A percentile compares a stretch with the other conserved stretches of the same genome.
Conservation (phyloP, 2,329 filamentous ascomycete genomes). For the Monilinia fructicola region DNA sequence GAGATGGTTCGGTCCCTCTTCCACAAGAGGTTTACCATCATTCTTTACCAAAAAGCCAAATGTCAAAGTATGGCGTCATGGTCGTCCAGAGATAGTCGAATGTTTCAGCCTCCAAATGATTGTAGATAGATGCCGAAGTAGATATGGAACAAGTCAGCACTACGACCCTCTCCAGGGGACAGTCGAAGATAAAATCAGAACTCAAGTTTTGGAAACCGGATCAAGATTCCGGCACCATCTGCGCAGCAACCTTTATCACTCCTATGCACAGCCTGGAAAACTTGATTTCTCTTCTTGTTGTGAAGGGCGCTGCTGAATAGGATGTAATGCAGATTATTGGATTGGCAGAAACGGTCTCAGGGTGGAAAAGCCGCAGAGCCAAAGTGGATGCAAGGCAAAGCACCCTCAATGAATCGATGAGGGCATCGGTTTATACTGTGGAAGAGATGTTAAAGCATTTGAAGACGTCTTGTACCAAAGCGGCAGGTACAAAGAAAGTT, state of each 20-base stretch:
- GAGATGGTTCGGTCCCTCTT: neutral
- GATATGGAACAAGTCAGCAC: neutral
- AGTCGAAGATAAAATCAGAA: too few species aligned
- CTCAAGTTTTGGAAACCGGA: neutral
- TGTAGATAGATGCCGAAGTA: neutral
- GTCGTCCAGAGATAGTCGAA: neutral
- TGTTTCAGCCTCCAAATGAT: neutral
- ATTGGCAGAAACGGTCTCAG: too few species aligned
- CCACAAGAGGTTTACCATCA: neutral
- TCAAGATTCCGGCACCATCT: neutral
- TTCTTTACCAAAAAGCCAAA: neutral
- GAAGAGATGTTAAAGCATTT: neutral
- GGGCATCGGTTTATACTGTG: neutral
- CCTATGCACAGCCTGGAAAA: neutral
- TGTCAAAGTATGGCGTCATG: neutral
- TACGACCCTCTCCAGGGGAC: neutral
- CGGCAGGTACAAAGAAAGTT: neutral
- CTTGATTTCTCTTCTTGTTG: too few species aligned
- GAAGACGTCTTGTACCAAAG: neutral
- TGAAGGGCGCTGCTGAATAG: neutral
- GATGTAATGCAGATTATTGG: neutral
- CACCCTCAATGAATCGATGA: neutral
- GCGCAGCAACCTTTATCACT: neutral
- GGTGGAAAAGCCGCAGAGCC: neutral
- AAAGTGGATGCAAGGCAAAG: neutral